Base-by-base conservation (phyloP, 495 filamentous ascomycete genomes). In the Penicillium pancosmium region DNA sequence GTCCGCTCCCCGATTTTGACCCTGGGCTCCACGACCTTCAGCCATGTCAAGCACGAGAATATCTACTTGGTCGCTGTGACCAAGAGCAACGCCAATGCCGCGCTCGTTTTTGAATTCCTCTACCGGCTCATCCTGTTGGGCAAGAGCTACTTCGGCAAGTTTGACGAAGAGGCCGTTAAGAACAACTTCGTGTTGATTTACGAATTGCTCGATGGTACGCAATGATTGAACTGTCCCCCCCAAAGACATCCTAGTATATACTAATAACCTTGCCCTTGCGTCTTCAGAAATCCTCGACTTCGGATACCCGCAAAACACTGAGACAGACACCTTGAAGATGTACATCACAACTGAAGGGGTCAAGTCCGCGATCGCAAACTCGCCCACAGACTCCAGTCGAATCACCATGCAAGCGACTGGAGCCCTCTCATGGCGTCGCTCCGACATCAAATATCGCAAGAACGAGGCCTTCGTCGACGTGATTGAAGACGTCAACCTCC, bases 331-430 rank as follows among this genome's bases (percentile, higher is more conserved):
- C 16, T 82, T 99, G 57, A 99, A 98, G 79, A 97, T 98, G 93
- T 98, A 99, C 80, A 99, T 99, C 76, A 99, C 95, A 13, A 98
- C 95, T 50, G 95, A 99, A 78, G 94, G 95, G 46, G 95, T 99
- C 78, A 97, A 96, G 74, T 94, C 92, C 25, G 93, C 96, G 74
- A 87, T 93, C 54, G 87, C 89, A 52, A 88, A 91, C 79, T 72
- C 62, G 11, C 66, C 73, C 31, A 71, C 73, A 41, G 93, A 98
- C 73, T 95, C 93, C 18, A 92, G 92, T 62, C 90, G 90, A 64
- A 99, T 99, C 73, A 99, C 95, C 23, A 96, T 96, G 92, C 95
- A 99, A 82, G 95, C 95, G 10, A 99, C 95, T 1, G 95, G 95
- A 18, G 95, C 95, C 4, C 81, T 96, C 16, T 98, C 94, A 36